Base-by-base conservation (phyloP, 805 yeast species). In the Pichia californica region DNA sequence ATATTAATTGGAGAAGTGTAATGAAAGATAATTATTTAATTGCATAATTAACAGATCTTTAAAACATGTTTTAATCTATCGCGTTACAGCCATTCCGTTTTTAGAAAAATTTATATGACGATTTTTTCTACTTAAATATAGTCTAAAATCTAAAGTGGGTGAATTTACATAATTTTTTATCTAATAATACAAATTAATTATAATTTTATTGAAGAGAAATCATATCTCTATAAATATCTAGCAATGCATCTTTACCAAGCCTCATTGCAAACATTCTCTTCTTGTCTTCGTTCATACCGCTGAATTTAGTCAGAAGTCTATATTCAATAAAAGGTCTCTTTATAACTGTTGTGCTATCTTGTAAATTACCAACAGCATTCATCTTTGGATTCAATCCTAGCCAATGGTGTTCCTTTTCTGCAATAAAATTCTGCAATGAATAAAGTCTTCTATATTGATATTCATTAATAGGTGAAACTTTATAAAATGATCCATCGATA, bases 361-460 rank as follows among this genome's bases (percentile, higher is more conserved):
- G 43, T 34, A 66, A 47, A 10, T 69, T 58, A 3, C 74, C 74
- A 27, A 76, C 60, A 32, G 86, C 63, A 52, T 82, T 82, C 70
- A 77, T 66, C 49, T 75, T 71, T 3, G 96, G 95, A 58, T 91
- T 93, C 51, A 93, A 66, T 0, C 97, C 96, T 40, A 84, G 81
- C 45, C 67, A 63, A 49, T 83, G 88, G 31, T 69, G 70, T 45
- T 83, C 85, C 52, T 84, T 84, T 44, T 89, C 96, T 30, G 74
- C 73, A 40, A 93, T 65, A 54, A 88, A 96, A 61, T 88, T 95
- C 58, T 89, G 97, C 18, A 91, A 67, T 29, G 88, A 81, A 56
- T 84, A 86, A 57, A 93, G 69, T 45, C 94, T 70, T 61, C 96
- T 74, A 63, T 88, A 93, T 11, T 78, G 71, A 3, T 77, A 64